Conservation (phyloP, 1,284 basidiomycete genomes). For the Trametes polyzona region DNA sequence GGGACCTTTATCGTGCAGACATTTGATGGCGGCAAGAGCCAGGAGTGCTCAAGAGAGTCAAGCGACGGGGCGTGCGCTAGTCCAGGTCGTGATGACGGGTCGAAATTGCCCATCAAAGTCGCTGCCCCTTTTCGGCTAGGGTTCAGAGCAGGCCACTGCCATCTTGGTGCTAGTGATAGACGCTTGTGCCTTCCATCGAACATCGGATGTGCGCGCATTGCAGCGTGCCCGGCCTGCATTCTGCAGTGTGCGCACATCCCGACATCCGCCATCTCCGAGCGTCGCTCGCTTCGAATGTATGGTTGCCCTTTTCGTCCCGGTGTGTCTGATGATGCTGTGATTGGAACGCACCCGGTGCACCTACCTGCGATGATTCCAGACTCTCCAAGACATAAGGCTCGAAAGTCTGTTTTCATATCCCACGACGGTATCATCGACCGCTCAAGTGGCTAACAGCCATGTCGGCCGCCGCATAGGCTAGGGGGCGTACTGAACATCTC, state of each 20-base stretch:
- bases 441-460: too few relatives aligned
- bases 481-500: too few relatives aligned
- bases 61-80: not conserved
- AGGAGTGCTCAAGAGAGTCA: not conserved
- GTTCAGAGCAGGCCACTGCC: constrained; percentile 1
- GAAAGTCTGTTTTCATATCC: too few relatives aligned
- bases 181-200: constrained; percentile 1
- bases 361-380: too few relatives aligned
- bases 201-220: not conserved
- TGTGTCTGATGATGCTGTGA: not conserved
- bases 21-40: constrained; percentile 1
- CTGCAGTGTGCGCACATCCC: not conserved
- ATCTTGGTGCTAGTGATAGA: not conserved
- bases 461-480: too few relatives aligned
- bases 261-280: not conserved
- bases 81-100: constrained; percentile 1
- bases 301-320: not conserved
- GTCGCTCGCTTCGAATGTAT: not conserved
- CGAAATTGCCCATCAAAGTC: not conserved
- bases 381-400: too few relatives aligned
- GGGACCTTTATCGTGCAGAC: constrained; percentile 2
- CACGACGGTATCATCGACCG: too few relatives aligned
- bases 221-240: too few relatives aligned
- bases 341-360: not conserved
- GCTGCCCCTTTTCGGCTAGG: constrained; percentile 1